These are phyloP conservation scores for Gastrodia elata DNA, from an alignment of 106 monocot species.

Conservation along the genomic window DNA sequence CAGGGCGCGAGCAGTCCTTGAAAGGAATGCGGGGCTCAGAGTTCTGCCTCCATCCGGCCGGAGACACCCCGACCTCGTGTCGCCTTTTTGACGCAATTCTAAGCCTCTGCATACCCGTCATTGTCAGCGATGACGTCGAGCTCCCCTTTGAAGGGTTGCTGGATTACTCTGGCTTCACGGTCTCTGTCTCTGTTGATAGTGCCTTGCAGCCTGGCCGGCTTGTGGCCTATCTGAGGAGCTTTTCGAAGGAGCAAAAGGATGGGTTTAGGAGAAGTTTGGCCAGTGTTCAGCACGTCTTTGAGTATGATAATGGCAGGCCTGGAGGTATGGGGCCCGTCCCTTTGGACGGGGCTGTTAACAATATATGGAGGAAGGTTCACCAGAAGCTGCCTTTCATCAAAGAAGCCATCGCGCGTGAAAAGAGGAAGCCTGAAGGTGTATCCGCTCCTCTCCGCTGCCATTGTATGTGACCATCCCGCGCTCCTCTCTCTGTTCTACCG, in stretches of 20 bases:
- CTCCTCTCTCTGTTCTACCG: too few relatives aligned
- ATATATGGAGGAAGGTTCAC: slow-evolving; percentile 79
- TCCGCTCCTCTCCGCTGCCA: slow-evolving; percentile 67
- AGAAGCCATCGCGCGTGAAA: slow-evolving; percentile 51
- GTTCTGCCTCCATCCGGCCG: slow-evolving; percentile 93
- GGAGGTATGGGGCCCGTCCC: slow-evolving; percentile 41
- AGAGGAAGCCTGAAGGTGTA: slow-evolving; percentile 61
- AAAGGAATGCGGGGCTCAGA: slow-evolving; percentile 88
- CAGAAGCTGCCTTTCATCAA: slow-evolving; percentile 68
- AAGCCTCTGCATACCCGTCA: slow-evolving; percentile 91
- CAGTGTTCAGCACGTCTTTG: slow-evolving; percentile 51
- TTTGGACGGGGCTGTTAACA: slow-evolving; percentile 61
- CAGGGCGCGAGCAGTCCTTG: slow-evolving; percentile 86
- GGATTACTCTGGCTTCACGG: slow-evolving; percentile 63
- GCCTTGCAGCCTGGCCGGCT: slow-evolving; percentile 69
- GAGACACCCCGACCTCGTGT: slow-evolving; percentile 95
- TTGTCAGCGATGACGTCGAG: slow-evolving; percentile 75
- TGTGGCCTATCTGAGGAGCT: slow-evolving; percentile 34
- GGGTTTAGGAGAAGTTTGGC: slow-evolving; percentile 50
- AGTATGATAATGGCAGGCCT: slow-evolving; percentile 57
- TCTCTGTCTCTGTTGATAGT: slow-evolving; percentile 58
- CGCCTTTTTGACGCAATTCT: slow-evolving; percentile 83
- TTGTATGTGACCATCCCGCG: slow-evolving; percentile 35
- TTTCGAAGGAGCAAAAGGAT: slow-evolving; percentile 34
- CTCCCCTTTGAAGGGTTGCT: slow-evolving; percentile 96